Evolutionary conservation across 2,329 filamentous ascomycete genomes (phyloP), one percentile per base, ranked within the genome.

Genomic region (Fusarium camptoceras): DNA sequence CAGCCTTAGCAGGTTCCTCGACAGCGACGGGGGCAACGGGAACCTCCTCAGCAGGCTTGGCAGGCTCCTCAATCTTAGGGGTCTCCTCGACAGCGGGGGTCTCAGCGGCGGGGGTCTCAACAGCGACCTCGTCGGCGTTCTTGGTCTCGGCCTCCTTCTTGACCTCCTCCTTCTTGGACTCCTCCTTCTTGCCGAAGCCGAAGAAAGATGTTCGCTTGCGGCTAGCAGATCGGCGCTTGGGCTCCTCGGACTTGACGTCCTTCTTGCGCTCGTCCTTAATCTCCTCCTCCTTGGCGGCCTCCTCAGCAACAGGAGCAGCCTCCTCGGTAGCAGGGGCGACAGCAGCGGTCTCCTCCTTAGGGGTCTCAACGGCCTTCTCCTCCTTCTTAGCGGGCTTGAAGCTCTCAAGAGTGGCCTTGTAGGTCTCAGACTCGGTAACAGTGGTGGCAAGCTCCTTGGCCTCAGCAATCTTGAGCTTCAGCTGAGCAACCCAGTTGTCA

Each of bases 401-500:
- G 78, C 90, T 91, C 84, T 94, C 92, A 22, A 96, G 83, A 72
- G 92, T 90, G 76, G 88, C 86, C 90, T 97, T 98, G 91, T 97
- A 99, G 64, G 89, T 88, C 82, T 97, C 94, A 76, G 90, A 91
- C 82, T 91, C 89, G 70, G 88, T 88, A 75, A 98, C 88, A 59
- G 87, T 87, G 71, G 92, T 86, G 77, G 90, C 91, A 62, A 92
- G 84, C 76, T 91, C 91, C 87, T 96, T 97, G 77, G 94, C 94
- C 84, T 97, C 94, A 54, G 90, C 87, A 55, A 92, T 88, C 86
- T 94, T 93, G 77, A 88, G 83, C 88, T 96, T 94, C 75, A 97
- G 81, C 77, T 94, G 92, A 68, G 89, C 84, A 76, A 97, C 89
- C 96, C 96, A 98, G 87, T 92, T 93, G 82, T 97, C 94, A 79